These are phyloP conservation scores for Atkinsonella texensis DNA, from an alignment of 2,329 filamentous ascomycete genomes.

Conservation along the genomic window DNA sequence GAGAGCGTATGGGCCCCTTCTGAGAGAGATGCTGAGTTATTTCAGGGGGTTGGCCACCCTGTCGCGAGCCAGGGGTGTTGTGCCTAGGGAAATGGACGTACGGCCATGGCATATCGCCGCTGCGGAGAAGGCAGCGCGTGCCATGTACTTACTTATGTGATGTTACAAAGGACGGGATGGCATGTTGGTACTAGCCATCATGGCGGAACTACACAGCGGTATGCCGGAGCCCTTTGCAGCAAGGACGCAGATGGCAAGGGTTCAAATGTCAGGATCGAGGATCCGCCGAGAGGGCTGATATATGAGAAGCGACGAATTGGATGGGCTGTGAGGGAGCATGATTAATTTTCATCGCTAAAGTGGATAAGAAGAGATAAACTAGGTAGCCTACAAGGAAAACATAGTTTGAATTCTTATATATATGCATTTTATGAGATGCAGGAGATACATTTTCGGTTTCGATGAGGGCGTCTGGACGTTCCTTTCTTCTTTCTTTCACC, in stretches of 20 bases:
- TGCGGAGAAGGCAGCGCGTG: conserved; percentile 55
- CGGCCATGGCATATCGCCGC: conserved; percentile 69
- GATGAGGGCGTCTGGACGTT: too few relatives aligned
- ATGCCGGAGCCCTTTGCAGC: conserved; percentile 10
- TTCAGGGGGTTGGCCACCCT: conserved; percentile 59
- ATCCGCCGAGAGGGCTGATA: conserved; percentile 1
- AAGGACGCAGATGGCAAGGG: neutral
- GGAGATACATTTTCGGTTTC: neutral
- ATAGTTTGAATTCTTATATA: neutral
- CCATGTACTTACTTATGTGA: conserved; percentile 53
- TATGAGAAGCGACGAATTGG: too few relatives aligned
- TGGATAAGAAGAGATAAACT: neutral
- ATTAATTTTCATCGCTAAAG: neutral
- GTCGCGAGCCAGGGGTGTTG: conserved; percentile 52
- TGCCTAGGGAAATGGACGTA: conserved; percentile 46
- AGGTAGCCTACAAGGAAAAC: neutral
- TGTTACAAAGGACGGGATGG: conserved; percentile 9
- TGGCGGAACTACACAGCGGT: too few relatives aligned
- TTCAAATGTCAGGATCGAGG: neutral
- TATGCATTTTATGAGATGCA: neutral
- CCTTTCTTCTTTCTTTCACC: too few relatives aligned
- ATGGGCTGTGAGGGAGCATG: too few relatives aligned
- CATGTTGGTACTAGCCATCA: conserved; percentile 8
- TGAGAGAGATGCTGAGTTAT: conserved; percentile 58
- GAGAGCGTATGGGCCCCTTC: conserved; percentile 47